phyloP scores from a whole-genome alignment of 2,329 filamentous ascomycete species.

The Hypoxylon rubiginosum region DNA sequence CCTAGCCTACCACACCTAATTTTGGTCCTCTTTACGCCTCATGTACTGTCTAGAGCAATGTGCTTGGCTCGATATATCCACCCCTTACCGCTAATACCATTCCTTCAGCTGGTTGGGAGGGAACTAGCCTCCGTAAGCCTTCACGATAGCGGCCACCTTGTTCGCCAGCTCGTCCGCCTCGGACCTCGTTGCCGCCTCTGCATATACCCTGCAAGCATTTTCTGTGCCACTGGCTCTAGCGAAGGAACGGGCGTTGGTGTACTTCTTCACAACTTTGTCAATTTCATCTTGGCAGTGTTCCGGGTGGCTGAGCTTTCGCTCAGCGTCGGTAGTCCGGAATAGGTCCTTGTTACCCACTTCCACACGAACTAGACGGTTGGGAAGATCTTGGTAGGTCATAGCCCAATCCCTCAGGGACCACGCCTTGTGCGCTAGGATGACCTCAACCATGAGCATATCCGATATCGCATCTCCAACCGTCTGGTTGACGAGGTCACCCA shows the following conservation, averaged over 20 bases:
- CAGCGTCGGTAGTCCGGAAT: slow-evolving; percentile 92
- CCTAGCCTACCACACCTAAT: slow-evolving; percentile 19
- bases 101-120: background rate
- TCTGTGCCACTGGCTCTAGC: slow-evolving; percentile 95
- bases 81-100: background rate
- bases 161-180: slow-evolving; percentile 93
- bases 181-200: slow-evolving; percentile 88
- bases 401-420: slow-evolving; percentile 95
- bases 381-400: slow-evolving; percentile 91
- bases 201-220: slow-evolving; percentile 95
- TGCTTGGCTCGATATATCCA: slow-evolving; percentile 16
- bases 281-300: slow-evolving; percentile 86
- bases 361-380: slow-evolving; percentile 94
- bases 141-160: slow-evolving; percentile 82
- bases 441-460: slow-evolving; percentile 95
- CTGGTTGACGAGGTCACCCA: slow-evolving; percentile 96
- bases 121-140: slow-evolving; percentile 63
- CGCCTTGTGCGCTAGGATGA: slow-evolving; percentile 93
- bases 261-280: slow-evolving; percentile 88
- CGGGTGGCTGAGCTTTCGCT: slow-evolving; percentile 86
- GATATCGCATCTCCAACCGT: slow-evolving; percentile 96
- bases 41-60: slow-evolving; percentile 25
- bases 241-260: slow-evolving; percentile 89
- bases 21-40: slow-evolving; percentile 17
- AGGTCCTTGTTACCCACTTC: slow-evolving; percentile 89